Conservation (phyloP, 2,329 filamentous ascomycete species). For the Byssoonygena ceratinophila region DNA sequence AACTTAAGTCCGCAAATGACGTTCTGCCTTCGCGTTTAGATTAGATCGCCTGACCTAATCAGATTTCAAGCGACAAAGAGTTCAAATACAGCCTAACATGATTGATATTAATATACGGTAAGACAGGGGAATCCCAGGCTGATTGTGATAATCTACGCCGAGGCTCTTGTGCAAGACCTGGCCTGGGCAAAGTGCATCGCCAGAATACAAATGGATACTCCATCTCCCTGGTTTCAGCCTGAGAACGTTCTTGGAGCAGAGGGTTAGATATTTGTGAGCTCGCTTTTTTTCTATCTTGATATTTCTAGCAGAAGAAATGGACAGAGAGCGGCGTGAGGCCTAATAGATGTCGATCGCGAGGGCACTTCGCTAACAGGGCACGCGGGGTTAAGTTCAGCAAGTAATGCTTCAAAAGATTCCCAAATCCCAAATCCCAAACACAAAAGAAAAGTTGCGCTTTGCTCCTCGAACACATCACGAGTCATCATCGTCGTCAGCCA, state of each 20-base stretch:
- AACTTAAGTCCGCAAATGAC: too few species aligned
- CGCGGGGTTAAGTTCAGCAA: background rate
- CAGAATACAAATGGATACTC: too few species aligned
- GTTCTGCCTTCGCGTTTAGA: slow-evolving; percentile 1
- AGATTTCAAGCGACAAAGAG: background rate
- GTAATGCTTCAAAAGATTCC: background rate
- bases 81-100: background rate
- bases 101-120: too few species aligned
- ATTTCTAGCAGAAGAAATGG: slow-evolving; percentile 6
- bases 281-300: slow-evolving; percentile 12
- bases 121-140: too few species aligned
- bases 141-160: too few species aligned
- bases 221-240: too few species aligned
- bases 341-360: slow-evolving; percentile 5
- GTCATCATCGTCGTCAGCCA: slow-evolving; percentile 54
- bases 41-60: background rate
- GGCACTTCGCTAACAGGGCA: slow-evolving; percentile 1
- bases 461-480: slow-evolving; percentile 7
- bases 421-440: background rate
- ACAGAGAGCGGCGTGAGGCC: slow-evolving; percentile 6
- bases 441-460: background rate
- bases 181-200: too few species aligned
- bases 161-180: too few species aligned
- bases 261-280: background rate
- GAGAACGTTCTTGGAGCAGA: background rate